Base-by-base conservation (phyloP, 768 basidiomycete species). In the Psilocybe tampanensis region DNA sequence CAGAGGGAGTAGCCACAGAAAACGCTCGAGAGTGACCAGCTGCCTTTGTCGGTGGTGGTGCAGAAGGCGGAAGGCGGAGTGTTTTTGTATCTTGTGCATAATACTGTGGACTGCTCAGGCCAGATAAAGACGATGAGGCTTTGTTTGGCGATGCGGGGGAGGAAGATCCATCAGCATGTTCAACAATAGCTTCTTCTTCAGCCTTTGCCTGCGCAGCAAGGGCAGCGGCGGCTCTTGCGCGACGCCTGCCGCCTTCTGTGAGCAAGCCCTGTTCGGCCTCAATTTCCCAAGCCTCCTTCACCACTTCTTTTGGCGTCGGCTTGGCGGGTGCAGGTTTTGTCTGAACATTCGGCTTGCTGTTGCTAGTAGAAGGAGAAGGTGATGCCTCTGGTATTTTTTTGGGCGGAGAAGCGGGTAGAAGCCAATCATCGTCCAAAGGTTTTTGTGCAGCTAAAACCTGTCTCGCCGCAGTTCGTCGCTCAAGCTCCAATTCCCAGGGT, bases 241-340 rank as follows among this genome's bases (percentile, higher is more conserved):
- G 80, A 33, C 89, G 75, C 61, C 80, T 82, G 17, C 86, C 89
- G 18, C 89, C 91, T 63, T 92, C 92, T 0, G 89, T 89, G 26
- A 88, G 66, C 47, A 92, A 67, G 1, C 89, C 89, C 57, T 86
- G 86, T 64, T 92, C 89, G 0, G 87, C 88, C 57, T 90, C 89
- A 26, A 89, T 78, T 61, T 92, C 91, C 90, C 90, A 92, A n/a
- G 78, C 68, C 64, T 92, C 91, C 64, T 89, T 91, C 11, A 76
- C 64, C 0, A 79, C 69, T 42, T 75, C 78, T 49, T 72, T 70
- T 29, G 66, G 29, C 9, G 4, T 29, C 29, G 29, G 69, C 21
- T 62, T 58, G 18, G 64, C 55, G 4, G 61, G 53, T 15, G 50
- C 47, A 3, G 58, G 32, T 18, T 36, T 48, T 3, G 48, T n/a